A percentile compares a stretch with the other conserved stretches of the same genome.
These are phyloP conservation scores for Linaria vulgaris DNA, from an alignment of 257 asterid genomes.

Conservation along the genomic window DNA sequence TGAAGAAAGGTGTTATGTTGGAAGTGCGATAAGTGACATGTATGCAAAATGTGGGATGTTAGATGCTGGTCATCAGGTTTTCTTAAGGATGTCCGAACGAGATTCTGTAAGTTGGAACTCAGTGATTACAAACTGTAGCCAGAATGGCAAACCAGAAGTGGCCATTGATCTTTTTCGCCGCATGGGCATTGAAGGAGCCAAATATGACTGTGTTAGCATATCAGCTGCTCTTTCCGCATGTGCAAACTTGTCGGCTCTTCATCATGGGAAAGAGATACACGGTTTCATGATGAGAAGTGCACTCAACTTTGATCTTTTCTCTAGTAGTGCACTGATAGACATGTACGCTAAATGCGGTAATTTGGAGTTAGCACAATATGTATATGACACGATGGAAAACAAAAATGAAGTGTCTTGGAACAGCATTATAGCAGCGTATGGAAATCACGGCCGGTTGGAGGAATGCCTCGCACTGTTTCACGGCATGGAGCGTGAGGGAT, in stretches of 20 bases:
- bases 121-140: slow-evolving; percentile 65
- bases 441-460: slow-evolving; percentile 59
- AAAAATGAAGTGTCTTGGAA: slow-evolving; percentile 92
- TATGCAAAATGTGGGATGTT: slow-evolving; percentile 83
- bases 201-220: slow-evolving; percentile 69
- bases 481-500: slow-evolving; percentile 57
- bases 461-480: slow-evolving; percentile 47
- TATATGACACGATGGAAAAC: slow-evolving; percentile 54
- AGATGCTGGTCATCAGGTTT: slow-evolving; percentile 58
- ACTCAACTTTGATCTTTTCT: slow-evolving; percentile 47
- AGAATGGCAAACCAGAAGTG: slow-evolving; percentile 66
- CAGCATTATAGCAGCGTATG: slow-evolving; percentile 89
- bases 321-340: slow-evolving; percentile 72
- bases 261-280: slow-evolving; percentile 73
- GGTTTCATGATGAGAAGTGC: slow-evolving; percentile 57
- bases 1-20: slow-evolving; percentile 61
- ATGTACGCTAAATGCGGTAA: slow-evolving; percentile 87
- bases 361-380: slow-evolving; percentile 51
- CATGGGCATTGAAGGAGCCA: slow-evolving; percentile 64
- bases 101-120: slow-evolving; percentile 88
- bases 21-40: slow-evolving; percentile 82
- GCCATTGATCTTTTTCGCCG: slow-evolving; percentile 61
- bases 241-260: slow-evolving; percentile 60
- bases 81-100: slow-evolving; percentile 49
- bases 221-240: slow-evolving; percentile 84